A percentile compares a stretch with the other conserved stretches of the same genome.
Conservation (phyloP, 2,329 filamentous ascomycete genomes). For the Aspergillus bombycis region DNA sequence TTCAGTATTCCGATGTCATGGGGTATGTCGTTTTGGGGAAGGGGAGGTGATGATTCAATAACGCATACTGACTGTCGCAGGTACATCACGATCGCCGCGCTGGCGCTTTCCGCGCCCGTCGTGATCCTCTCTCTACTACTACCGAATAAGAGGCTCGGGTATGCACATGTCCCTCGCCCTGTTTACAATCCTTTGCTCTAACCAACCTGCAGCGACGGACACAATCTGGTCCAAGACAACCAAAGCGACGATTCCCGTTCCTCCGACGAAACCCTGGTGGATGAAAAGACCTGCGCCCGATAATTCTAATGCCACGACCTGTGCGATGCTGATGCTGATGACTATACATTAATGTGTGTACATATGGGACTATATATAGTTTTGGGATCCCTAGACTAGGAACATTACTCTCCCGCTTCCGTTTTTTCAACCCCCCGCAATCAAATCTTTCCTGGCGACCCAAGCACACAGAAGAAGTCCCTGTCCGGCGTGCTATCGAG, state of each 20-base stretch:
- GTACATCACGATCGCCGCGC: constrained; percentile 35
- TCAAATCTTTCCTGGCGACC: constrained; percentile 31
- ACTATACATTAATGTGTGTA: constrained; percentile 9
- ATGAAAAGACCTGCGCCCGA: not conserved
- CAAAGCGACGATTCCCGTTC: not conserved
- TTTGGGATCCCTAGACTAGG: not conserved
- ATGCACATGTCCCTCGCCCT: constrained; percentile 4
- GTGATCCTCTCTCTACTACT: constrained; percentile 31
- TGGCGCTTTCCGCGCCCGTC: constrained; percentile 32
- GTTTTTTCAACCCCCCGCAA: not conserved
- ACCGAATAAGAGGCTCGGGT: constrained; percentile 33
- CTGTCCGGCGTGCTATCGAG: constrained; percentile 32
- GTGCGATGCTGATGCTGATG: not conserved
- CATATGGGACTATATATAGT: not conserved
- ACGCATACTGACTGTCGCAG: constrained; percentile 15
- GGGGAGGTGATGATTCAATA: not conserved
- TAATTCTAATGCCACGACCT: not conserved
- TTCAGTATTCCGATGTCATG: constrained; percentile 36
- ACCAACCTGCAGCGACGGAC: constrained; percentile 20
- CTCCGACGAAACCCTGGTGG: constrained; percentile 9
- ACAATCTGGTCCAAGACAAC: constrained; percentile 23
- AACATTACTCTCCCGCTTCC: not conserved
- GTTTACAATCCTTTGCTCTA: not conserved
- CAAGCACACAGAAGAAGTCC: constrained; percentile 32
- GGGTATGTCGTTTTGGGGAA: constrained; percentile 16